Evolutionary conservation across 306 rosid species (phyloP).

Genomic region (Mimosa bimucronata): DNA sequence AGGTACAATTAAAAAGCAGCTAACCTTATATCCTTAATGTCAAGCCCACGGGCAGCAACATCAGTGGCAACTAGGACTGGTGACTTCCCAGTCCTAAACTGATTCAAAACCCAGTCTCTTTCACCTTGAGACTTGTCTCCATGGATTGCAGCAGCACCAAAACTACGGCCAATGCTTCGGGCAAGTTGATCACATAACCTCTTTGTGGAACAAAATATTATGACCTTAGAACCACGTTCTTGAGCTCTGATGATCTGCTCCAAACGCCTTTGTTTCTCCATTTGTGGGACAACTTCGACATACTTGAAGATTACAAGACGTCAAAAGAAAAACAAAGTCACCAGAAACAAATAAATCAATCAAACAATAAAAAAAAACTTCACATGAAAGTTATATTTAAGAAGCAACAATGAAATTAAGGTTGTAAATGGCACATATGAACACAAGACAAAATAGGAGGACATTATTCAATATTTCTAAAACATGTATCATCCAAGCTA

Average conservation of each 20-base stretch:
- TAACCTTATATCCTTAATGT: slow-evolving; percentile 97
- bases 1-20: slow-evolving; percentile 21
- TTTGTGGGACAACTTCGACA: slow-evolving; percentile 95
- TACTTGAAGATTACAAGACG: slow-evolving; percentile 53
- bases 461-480: background rate
- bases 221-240: slow-evolving; percentile 90
- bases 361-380: background rate
- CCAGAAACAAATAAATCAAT: background rate
- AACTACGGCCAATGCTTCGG: slow-evolving; percentile 79
- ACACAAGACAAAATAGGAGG: background rate
- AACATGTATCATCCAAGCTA: background rate
- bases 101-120: slow-evolving; percentile 92
- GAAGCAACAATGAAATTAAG: background rate
- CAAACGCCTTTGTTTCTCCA: slow-evolving; percentile 97
- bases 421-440: background rate
- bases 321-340: slow-evolving; percentile 18
- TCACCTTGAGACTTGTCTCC: slow-evolving; percentile 98
- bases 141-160: slow-evolving; percentile 98
- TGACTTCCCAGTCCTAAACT: slow-evolving; percentile 89
- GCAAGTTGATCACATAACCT: slow-evolving; percentile 95
- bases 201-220: slow-evolving; percentile 95
- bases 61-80: slow-evolving; percentile 97
- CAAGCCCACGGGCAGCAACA: slow-evolving; percentile 99
- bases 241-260: slow-evolving; percentile 96
- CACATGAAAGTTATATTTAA: background rate